Percentiles rank a stretch among this genome's conserved stretches.
These are phyloP conservation scores for Russula sp. DNA, from an alignment of 768 basidiomycete species.

Conservation along the genomic window DNA sequence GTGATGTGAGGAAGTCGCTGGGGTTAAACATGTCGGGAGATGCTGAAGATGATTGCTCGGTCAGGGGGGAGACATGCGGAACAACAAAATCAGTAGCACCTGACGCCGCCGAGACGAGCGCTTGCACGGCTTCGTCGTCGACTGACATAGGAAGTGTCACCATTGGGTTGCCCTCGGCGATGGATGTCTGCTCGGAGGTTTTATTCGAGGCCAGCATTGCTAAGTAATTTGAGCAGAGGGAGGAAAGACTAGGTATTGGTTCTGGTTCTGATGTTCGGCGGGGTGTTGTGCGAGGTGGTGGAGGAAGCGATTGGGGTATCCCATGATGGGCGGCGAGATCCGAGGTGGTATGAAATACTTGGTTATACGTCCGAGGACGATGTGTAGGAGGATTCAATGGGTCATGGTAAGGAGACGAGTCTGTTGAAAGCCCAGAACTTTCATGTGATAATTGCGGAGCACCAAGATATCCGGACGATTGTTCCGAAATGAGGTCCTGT, in stretches of 20 bases:
- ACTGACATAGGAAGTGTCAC: constrained; percentile 21
- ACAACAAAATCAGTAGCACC: not conserved
- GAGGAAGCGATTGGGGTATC: constrained; percentile 65
- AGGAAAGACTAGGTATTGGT: constrained; percentile 33
- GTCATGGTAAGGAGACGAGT: constrained; percentile 46
- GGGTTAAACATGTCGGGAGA: constrained; percentile 39
- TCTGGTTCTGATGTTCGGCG: constrained; percentile 35
- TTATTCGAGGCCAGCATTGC: constrained; percentile 58
- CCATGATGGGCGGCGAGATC: constrained; percentile 76
- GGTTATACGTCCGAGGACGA: constrained; percentile 63
- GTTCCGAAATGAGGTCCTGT: constrained; percentile 29
- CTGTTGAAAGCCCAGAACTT: constrained; percentile 51
- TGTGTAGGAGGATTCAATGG: constrained; percentile 45
- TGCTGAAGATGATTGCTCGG: constrained; percentile 24
- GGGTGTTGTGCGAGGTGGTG: constrained; percentile 55
- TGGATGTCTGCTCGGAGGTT: constrained; percentile 32
- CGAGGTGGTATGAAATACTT: constrained; percentile 56
- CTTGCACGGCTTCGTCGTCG: constrained; percentile 16
- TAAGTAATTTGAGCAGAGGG: constrained; percentile 57
- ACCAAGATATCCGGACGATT: constrained; percentile 38
- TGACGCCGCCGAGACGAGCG: constrained; percentile 19
- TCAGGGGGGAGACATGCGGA: not conserved
- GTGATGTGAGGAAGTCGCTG: constrained; percentile 43
- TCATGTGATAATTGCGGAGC: constrained; percentile 38
- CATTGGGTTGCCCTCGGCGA: constrained; percentile 25